Evolutionary conservation across 176 grass and related monocot species (phyloP).

Genomic region (sorghum (Sorghum bicolor)): DNA sequence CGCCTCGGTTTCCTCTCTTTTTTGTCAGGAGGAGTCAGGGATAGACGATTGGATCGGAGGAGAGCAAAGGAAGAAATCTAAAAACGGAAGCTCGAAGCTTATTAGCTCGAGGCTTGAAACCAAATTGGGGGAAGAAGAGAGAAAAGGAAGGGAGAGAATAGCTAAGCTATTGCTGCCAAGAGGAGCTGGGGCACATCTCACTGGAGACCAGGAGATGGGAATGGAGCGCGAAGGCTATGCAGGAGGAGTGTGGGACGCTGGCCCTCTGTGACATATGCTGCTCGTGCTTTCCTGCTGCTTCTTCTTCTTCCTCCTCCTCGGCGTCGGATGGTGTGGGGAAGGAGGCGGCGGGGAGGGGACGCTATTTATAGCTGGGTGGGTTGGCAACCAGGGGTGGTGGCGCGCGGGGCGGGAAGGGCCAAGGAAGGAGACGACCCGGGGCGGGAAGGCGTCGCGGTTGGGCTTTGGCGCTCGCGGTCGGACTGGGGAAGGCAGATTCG

Average conservation of each 20-base stretch:
- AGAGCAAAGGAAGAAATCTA: background rate
- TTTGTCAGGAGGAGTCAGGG: background rate
- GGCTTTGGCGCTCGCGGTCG: background rate
- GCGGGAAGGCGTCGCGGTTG: background rate
- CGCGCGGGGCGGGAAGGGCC: background rate
- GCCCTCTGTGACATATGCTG: conserved; percentile 83
- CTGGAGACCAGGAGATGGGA: conserved; percentile 92
- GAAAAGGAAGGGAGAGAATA: background rate
- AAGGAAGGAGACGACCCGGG: conserved; percentile 5
- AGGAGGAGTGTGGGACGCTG: conserved; percentile 83
- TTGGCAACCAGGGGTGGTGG: too few relatives aligned
- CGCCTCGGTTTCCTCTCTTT: background rate
- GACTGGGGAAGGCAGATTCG: conserved; percentile 56
- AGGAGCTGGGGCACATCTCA: conserved; percentile 88
- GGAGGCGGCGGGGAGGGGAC: background rate
- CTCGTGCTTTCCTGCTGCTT: conserved; percentile 1
- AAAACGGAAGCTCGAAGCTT: conserved; percentile 18
- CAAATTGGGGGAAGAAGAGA: background rate
- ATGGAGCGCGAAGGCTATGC: conserved; percentile 82
- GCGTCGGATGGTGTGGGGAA: background rate
- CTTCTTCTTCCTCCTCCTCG: background rate
- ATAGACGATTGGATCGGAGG: background rate
- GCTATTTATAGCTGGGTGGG: conserved; percentile 29
- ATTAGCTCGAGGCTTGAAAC: background rate
- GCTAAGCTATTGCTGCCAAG: conserved; percentile 36